Evolutionary conservation across 768 basidiomycete species (phyloP).

Genomic region (Steccherinum ochraceum): DNA sequence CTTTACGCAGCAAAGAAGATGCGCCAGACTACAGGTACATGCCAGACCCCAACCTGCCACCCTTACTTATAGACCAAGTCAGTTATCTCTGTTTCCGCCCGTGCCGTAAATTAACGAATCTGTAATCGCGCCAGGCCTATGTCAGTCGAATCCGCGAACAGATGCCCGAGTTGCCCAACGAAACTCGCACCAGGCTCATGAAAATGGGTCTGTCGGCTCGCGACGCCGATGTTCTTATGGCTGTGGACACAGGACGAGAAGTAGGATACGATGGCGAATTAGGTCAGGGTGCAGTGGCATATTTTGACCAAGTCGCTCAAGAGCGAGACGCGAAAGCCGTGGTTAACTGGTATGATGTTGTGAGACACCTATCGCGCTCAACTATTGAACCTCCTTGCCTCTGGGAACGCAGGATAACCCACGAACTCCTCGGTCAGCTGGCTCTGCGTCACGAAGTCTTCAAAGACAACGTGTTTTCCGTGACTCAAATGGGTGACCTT

Average conservation of each 20-base stretch:
- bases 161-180: conserved; percentile 76
- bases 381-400: too few relatives aligned
- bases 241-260: conserved; percentile 60
- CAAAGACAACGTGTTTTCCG: conserved; percentile 51
- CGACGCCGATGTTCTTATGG: conserved; percentile 72
- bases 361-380: too few relatives aligned
- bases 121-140: conserved; percentile 50
- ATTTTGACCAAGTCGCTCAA: conserved; percentile 69
- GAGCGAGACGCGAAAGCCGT: conserved; percentile 62
- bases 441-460: conserved; percentile 51
- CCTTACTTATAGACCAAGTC: conserved; percentile 47
- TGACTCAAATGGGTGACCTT: conserved; percentile 64
- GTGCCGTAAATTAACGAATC: neutral
- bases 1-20: conserved; percentile 84
- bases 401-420: conserved; percentile 63
- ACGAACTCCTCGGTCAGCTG: conserved; percentile 81
- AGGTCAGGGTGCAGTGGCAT: conserved; percentile 53
- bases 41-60: conserved; percentile 93
- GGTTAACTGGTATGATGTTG: conserved; percentile 72
- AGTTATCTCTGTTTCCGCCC: conserved; percentile 1
- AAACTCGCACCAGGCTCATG: conserved; percentile 52
- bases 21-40: conserved; percentile 96
- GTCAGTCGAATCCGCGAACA: conserved; percentile 41
- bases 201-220: conserved; percentile 47
- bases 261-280: conserved; percentile 56